Evolutionary conservation across 1,139 yeast species (phyloP), one percentile per base, ranked within the genome.

Genomic region (Hyphopichia burtonii): DNA sequence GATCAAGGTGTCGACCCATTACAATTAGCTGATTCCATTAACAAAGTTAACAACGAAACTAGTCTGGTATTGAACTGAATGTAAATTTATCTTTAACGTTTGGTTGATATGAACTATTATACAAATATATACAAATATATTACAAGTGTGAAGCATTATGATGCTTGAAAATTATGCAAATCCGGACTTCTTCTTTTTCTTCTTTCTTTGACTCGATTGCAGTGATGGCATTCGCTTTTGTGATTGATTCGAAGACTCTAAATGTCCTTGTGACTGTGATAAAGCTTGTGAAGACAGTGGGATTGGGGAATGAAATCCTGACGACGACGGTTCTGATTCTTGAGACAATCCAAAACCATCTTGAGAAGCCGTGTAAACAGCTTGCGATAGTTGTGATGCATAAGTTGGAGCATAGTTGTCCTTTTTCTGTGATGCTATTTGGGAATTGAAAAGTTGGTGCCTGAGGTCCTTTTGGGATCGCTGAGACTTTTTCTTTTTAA

Each of bases 1-100:
- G 74, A 69, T 44, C 65, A 66, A 46, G 74, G 74, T 3, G 65
- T 16, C 11, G 69, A 68, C 42, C 73, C 75, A 0, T 51, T 55
- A 40, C 42, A 41, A 16, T 54, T 69, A 43, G 74, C 74, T 0
- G 43, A 46, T 14, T 53, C 53, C 12, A 58, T 68, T 34, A 32
- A 48, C n/a, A 57, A 54, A 14, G 59, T 67, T 18, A 56, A 55
- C 25, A 55, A 50, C 32, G 71, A 66, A 44, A 58, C 65, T 7
- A 25, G 11, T 25, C n/a, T 25, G n/a, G 28, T 25, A 25, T 25
- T 25, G n/a, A 48, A 47, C n/a, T n/a, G n/a, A n/a, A 8, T 8
- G n/a, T n/a, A n/a, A n/a, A n/a, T n/a, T n/a, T n/a, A n/a, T n/a
- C n/a, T n/a, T n/a, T n/a, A n/a, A n/a, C n/a, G n/a, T n/a, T n/a